phyloP scores from a whole-genome alignment of 108 stramenopile genomes.

The Conticribra guillardii region DNA sequence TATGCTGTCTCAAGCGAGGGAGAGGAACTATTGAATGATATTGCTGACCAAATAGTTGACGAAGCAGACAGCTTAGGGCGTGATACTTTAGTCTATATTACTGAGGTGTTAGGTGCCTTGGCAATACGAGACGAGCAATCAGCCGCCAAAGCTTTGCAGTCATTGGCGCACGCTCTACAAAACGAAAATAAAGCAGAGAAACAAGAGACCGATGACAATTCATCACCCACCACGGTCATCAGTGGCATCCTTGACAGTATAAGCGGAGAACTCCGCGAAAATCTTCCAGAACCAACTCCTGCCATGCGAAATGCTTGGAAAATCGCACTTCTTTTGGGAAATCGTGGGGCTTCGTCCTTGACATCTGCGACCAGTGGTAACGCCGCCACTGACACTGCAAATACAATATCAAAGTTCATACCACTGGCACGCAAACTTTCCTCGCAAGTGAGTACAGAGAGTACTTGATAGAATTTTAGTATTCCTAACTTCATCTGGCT shows the following conservation, averaged over 20 bases:
- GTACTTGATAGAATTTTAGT: too few relatives aligned
- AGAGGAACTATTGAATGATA: conserved; percentile 64
- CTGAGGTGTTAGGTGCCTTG: conserved; percentile 61
- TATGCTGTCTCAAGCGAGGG: conserved; percentile 86
- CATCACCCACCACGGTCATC: conserved; percentile 20
- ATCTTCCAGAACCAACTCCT: conserved; percentile 70
- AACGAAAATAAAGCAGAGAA: background rate
- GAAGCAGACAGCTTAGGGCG: conserved; percentile 77
- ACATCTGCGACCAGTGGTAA: conserved; percentile 25
- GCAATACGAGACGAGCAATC: conserved; percentile 68
- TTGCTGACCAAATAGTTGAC: conserved; percentile 78
- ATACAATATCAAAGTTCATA: conserved; percentile 63
- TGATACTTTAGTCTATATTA: conserved; percentile 67
- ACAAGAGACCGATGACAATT: conserved; percentile 26
- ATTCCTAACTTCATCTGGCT: too few relatives aligned
- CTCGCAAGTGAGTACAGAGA: conserved; percentile 6
- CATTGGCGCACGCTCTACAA: conserved; percentile 47
- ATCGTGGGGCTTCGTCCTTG: conserved; percentile 42
- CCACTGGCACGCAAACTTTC: conserved; percentile 74
- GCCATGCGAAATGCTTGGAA: conserved; percentile 71
- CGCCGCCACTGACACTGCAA: conserved; percentile 44
- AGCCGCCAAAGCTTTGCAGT: conserved; percentile 70
- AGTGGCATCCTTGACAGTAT: conserved; percentile 31
- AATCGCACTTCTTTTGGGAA: conserved; percentile 59
- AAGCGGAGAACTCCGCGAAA: conserved; percentile 44